A percentile compares a stretch with the other conserved stretches of the same genome.
These are phyloP conservation scores for Parachaetomium inaequale DNA, from an alignment of 495 filamentous ascomycete species.

Conservation along the genomic window DNA sequence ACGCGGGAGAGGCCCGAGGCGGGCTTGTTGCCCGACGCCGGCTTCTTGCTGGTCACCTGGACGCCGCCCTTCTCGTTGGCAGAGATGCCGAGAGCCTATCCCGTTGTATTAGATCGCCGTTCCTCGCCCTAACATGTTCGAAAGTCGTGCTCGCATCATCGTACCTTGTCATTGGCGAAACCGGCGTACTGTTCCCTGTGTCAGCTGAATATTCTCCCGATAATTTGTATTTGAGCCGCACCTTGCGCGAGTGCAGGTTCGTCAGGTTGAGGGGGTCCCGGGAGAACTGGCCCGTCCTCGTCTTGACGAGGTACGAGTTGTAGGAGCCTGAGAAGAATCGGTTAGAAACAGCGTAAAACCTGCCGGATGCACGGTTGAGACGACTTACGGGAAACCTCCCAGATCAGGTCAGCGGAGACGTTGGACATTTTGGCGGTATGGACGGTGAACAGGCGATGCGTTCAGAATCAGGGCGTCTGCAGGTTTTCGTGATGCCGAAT, in stretches of 20 bases:
- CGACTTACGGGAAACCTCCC: conserved; percentile 81
- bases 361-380: neutral
- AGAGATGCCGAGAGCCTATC: conserved; percentile 75
- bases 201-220: conserved; percentile 30
- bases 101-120: conserved; percentile 20
- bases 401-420: conserved; percentile 84
- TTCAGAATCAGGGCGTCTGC: conserved; percentile 31
- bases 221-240: conserved; percentile 36
- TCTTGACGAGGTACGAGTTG: conserved; percentile 87
- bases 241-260: conserved; percentile 91
- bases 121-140: neutral
- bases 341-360: conserved; percentile 9
- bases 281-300: conserved; percentile 78
- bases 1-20: conserved; percentile 58
- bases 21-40: conserved; percentile 65
- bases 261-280: conserved; percentile 85
- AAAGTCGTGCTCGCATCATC: conserved; percentile 10
- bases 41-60: conserved; percentile 78
- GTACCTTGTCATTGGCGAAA: conserved; percentile 90
- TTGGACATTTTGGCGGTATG: conserved; percentile 50
- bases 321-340: conserved; percentile 56
- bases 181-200: conserved; percentile 66
- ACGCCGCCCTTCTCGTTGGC: conserved; percentile 66
- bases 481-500: conserved; percentile 36
- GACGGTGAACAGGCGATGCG: conserved; percentile 22